Evolutionary conservation across 169 alveolate species (phyloP).

Genomic region (Babesia bovis): DNA sequence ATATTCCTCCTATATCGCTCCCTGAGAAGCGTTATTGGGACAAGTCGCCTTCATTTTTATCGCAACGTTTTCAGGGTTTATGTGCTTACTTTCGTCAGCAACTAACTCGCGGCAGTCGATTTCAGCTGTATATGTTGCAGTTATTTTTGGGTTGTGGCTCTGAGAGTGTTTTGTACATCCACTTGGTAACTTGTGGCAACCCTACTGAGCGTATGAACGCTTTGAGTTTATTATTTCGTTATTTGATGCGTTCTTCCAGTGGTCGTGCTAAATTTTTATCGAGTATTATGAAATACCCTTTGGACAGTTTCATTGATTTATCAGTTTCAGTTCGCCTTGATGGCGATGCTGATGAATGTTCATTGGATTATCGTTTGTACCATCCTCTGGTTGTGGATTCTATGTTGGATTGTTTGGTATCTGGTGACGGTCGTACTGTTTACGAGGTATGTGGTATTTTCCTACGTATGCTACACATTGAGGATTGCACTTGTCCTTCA

Average conservation of each 20-base stretch:
- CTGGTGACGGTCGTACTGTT: conserved; percentile 12
- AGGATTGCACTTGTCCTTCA: not conserved
- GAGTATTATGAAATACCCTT: not conserved
- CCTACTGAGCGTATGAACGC: not conserved
- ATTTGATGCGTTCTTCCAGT: not conserved
- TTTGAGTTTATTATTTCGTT: not conserved
- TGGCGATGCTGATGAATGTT: not conserved
- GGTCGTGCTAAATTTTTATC: not conserved
- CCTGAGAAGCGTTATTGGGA: conserved; percentile 42
- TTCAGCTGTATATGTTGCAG: conserved; percentile 22
- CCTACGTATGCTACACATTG: conserved; percentile 29
- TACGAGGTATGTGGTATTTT: conserved; percentile 29
- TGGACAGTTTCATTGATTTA: conserved; percentile 1
- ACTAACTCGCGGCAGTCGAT: not conserved
- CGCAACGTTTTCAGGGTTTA: conserved; percentile 32
- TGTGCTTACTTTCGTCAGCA: conserved; percentile 1
- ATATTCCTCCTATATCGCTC: conserved; percentile 9
- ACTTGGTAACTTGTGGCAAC: conserved; percentile 21
- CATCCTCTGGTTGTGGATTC: conserved; percentile 22
- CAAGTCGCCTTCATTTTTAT: conserved; percentile 20
- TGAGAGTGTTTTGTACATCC: conserved; percentile 31
- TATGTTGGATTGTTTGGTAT: conserved; percentile 20
- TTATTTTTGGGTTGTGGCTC: conserved; percentile 27
- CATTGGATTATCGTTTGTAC: conserved; percentile 17
- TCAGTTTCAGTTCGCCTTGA: not conserved